Evolutionary conservation across 805 yeast species (phyloP).

Genomic region (Kodamaea hsintzibuensis): DNA sequence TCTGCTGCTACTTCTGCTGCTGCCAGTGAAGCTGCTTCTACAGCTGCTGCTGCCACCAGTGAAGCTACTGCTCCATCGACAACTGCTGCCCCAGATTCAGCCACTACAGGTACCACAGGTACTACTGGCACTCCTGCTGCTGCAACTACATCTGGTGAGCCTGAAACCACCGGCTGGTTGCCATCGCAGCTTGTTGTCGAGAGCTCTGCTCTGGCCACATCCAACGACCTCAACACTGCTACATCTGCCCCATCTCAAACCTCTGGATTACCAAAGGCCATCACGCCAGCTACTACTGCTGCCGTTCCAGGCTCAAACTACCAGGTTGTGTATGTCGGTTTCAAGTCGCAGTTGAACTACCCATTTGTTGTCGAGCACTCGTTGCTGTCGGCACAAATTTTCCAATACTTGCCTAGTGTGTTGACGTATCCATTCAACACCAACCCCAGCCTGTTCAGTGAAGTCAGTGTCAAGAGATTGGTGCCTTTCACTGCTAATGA

Average conservation of each 20-base stretch:
- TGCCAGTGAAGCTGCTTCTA: slow-evolving; percentile 2
- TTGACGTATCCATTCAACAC: slow-evolving; percentile 60
- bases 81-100: slow-evolving; percentile 5
- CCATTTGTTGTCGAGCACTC: slow-evolving; percentile 77
- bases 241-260: slow-evolving; percentile 36
- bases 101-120: slow-evolving; percentile 2
- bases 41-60: slow-evolving; percentile 4
- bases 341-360: slow-evolving; percentile 76
- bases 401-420: slow-evolving; percentile 79
- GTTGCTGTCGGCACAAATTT: slow-evolving; percentile 78
- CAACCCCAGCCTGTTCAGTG: slow-evolving; percentile 22
- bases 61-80: slow-evolving; percentile 4
- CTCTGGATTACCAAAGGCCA: slow-evolving; percentile 71
- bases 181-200: slow-evolving; percentile 34
- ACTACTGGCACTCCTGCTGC: slow-evolving; percentile 3
- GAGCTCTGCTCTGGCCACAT: slow-evolving; percentile 16
- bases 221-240: slow-evolving; percentile 17
- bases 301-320: slow-evolving; percentile 44
- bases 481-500: slow-evolving; percentile 68
- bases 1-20: neutral
- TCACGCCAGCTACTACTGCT: slow-evolving; percentile 62
- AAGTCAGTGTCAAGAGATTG: slow-evolving; percentile 63
- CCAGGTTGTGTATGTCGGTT: slow-evolving; percentile 70
- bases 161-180: slow-evolving; percentile 29
- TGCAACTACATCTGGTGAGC: slow-evolving; percentile 8